These are phyloP conservation scores for Diversispora epigaea DNA, from an alignment of 192 early-diverging fungal genomes.

Conservation along the genomic window DNA sequence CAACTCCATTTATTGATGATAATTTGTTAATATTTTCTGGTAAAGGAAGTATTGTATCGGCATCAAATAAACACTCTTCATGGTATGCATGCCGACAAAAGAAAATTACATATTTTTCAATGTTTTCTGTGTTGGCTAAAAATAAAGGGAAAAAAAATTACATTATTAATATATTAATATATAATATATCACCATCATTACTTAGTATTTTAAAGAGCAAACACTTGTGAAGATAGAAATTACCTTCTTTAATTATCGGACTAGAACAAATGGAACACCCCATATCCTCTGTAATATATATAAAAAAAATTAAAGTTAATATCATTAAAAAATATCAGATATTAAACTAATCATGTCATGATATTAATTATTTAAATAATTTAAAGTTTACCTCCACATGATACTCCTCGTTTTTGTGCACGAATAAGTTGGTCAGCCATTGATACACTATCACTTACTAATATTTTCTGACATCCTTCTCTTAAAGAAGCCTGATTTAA, in stretches of 20 bases:
- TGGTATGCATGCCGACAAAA: conserved; percentile 93
- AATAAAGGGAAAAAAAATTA: conserved; percentile 20
- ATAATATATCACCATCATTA: conserved; percentile 13
- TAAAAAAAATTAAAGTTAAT: neutral
- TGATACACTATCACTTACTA: conserved; percentile 82
- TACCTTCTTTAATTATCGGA: conserved; percentile 40
- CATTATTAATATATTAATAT: neutral
- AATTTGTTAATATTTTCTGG: conserved; percentile 30
- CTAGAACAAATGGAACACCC: conserved; percentile 50
- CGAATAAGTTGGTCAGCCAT: conserved; percentile 69
- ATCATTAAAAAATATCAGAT: neutral
- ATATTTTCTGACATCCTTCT: conserved; percentile 88
- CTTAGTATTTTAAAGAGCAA: conserved; percentile 8
- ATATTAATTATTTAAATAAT: neutral
- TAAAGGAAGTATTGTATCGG: conserved; percentile 42
- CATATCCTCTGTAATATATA: conserved; percentile 41
- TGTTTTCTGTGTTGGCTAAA: conserved; percentile 7
- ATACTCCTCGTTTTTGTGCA: conserved; percentile 67
- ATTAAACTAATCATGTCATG: conserved; percentile 23
- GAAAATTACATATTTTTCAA: conserved; percentile 69
- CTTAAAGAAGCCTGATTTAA: conserved; percentile 69
- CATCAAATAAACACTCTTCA: conserved; percentile 73
- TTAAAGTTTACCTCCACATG: conserved; percentile 46
- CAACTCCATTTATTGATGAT: conserved; percentile 10
- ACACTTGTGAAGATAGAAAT: neutral